Evolutionary conservation across 805 yeast genomes (phyloP), one percentile per base, ranked within the genome.

Genomic region (Naumovozyma castellii): DNA sequence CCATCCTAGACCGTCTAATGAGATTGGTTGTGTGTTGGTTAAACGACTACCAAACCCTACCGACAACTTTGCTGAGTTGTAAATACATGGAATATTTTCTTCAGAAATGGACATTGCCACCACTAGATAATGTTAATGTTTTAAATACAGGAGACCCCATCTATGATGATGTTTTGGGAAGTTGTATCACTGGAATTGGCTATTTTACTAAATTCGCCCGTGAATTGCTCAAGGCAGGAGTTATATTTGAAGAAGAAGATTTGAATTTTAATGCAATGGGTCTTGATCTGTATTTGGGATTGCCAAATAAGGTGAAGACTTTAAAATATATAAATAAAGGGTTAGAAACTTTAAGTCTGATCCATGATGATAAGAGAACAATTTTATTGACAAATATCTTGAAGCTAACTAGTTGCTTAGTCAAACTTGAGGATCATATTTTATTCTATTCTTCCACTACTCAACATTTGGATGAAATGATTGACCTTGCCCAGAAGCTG

Each of bases 11-110:
- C 50, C 64, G 71, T 31, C 57, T 86, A 13, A 53, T 79, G 6
- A 65, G 74, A 32, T 61, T 73, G 27, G 65, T 78, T 29, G 71
- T 79, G 59, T 66, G 78, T 6, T 90, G 97, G 97, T 66, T 85
- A 32, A 69, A 75, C 40, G 85, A 85, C 42, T 72, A 80, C 43
- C 74, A 57, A 40, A 50, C 88, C 5, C 63, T 86, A 34, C 74
- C 86, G n/a, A 83, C 80, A 17, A 84, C 90, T 0, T 72, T 90
- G 1, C 64, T 86, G 34, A 76, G 94, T 46, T 82, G 88, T 52
- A 64, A 84, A 16, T 80, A 79, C 50, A 78, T 86, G 17, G 86
- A 82, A 48, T 65, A 70, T 16, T 48, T 79, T n/a, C 56, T 82
- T 14, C 56, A 58, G 12, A 61, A 64, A 33, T 73, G 69, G 41